phyloP scores from a whole-genome alignment of 306 rosid genomes.

The Trifolium dubium region DNA sequence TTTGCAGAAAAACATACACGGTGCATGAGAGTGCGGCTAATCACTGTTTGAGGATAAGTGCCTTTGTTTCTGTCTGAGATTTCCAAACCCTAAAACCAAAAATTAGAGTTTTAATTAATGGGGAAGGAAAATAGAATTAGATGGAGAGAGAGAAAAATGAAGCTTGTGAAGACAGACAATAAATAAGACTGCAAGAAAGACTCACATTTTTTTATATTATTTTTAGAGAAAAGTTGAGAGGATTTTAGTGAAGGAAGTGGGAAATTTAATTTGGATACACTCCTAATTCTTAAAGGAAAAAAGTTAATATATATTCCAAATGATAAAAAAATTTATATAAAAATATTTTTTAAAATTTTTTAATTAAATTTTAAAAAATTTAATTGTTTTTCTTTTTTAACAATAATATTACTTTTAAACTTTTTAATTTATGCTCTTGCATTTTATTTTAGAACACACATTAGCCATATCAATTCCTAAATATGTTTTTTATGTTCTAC shows the following conservation, averaged over 20 bases:
- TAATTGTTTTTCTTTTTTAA: too few relatives aligned
- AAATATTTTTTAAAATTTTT: too few relatives aligned
- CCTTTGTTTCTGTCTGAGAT: constrained; percentile 20
- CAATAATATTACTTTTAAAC: too few relatives aligned
- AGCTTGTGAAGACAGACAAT: constrained; percentile 32
- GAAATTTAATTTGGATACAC: background rate
- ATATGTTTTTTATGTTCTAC: background rate
- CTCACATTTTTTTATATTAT: background rate
- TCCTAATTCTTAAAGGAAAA: too few relatives aligned
- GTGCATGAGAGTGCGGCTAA: constrained; percentile 31
- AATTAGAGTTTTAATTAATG: constrained; percentile 27
- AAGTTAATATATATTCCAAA: too few relatives aligned
- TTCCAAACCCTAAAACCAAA: constrained; percentile 44
- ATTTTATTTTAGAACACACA: too few relatives aligned
- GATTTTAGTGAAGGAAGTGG: background rate
- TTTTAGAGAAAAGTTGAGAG: background rate
- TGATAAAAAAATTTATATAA: too few relatives aligned
- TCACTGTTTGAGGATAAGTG: constrained; percentile 23
- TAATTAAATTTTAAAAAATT: too few relatives aligned
- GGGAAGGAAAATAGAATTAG: background rate
- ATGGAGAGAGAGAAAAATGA: constrained; percentile 16
- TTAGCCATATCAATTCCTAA: too few relatives aligned
- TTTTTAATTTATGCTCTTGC: too few relatives aligned
- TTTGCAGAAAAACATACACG: constrained; percentile 37
- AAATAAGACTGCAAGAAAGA: background rate